phyloP scores from a whole-genome alignment of 179 eudicot genomes.

The Beta macrorhiza region DNA sequence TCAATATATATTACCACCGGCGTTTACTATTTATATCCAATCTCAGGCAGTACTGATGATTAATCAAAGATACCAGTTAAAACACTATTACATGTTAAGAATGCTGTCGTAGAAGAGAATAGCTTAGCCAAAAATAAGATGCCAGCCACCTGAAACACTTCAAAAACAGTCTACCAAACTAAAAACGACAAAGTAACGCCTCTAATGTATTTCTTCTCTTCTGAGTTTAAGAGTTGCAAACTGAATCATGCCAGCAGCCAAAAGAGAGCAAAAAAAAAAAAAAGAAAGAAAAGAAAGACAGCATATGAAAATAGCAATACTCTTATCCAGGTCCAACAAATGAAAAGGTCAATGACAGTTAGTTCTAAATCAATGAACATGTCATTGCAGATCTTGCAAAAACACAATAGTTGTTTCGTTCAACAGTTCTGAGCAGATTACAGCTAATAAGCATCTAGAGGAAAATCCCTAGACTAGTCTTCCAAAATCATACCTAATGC shows the following conservation, averaged over 20 bases:
- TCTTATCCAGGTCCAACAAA: conserved; percentile 16
- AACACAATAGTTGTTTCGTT: neutral
- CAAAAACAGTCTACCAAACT: neutral
- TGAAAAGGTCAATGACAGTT: neutral
- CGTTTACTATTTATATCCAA: neutral
- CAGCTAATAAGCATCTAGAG: conserved; percentile 1
- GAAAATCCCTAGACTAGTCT: neutral
- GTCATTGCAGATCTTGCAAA: conserved; percentile 10
- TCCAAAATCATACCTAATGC: neutral
- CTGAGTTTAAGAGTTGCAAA: neutral
- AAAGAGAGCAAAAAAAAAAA: neutral
- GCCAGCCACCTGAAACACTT: neutral
- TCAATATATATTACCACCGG: neutral
- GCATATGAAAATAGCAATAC: neutral
- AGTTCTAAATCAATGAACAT: neutral
- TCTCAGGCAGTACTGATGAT: neutral
- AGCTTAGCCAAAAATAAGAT: neutral
- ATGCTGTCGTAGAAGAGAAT: neutral
- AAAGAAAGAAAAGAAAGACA: neutral
- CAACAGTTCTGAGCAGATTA: conserved; percentile 11
- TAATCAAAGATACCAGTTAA: neutral
- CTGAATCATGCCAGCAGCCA: neutral
- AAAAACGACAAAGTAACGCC: neutral
- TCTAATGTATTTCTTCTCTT: neutral
- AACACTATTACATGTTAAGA: neutral